These are phyloP conservation scores for Huntiella abstrusa DNA, from an alignment of 2,329 filamentous ascomycete genomes.

Conservation along the genomic window DNA sequence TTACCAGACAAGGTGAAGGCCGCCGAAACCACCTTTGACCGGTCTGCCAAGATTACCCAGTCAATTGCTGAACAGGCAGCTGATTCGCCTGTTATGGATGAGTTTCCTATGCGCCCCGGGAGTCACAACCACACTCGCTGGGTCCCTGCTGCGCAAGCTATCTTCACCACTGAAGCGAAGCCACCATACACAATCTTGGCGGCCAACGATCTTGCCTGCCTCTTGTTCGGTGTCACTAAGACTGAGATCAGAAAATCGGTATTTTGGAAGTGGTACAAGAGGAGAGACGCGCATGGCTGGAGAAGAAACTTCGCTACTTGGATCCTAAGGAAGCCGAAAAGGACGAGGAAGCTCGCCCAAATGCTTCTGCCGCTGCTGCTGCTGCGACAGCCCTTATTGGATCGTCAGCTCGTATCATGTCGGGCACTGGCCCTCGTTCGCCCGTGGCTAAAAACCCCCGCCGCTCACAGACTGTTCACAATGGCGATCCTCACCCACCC, in stretches of 20 bases:
- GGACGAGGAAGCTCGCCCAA: conserved; percentile 17
- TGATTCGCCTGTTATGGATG: conserved; percentile 4
- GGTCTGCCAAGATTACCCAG: neutral
- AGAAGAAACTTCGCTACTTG: conserved; percentile 57
- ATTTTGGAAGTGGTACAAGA: conserved; percentile 89
- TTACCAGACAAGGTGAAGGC: conserved; percentile 3
- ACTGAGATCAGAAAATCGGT: conserved; percentile 54
- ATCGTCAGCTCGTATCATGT: conserved; percentile 69
- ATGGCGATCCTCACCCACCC: conserved; percentile 32
- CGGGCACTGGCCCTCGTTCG: conserved; percentile 50
- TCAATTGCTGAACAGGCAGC: conserved; percentile 1
- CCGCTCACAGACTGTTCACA: conserved; percentile 46
- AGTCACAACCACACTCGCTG: conserved; percentile 83
- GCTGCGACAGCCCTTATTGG: conserved; percentile 41
- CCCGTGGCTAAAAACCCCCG: conserved; percentile 19
- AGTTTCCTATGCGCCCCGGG: conserved; percentile 23
- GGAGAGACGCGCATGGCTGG: conserved; percentile 75
- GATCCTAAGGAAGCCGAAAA: conserved; percentile 28
- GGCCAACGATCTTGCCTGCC: conserved; percentile 86
- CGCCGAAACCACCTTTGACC: conserved; percentile 2
- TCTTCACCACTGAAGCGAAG: conserved; percentile 86
- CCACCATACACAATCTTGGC: conserved; percentile 91
- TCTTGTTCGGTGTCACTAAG: conserved; percentile 50
- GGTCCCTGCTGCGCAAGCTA: conserved; percentile 81
- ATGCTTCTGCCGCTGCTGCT: conserved; percentile 21